Conservation (phyloP, 305 asterid species). For the Fraxinus albicans region DNA sequence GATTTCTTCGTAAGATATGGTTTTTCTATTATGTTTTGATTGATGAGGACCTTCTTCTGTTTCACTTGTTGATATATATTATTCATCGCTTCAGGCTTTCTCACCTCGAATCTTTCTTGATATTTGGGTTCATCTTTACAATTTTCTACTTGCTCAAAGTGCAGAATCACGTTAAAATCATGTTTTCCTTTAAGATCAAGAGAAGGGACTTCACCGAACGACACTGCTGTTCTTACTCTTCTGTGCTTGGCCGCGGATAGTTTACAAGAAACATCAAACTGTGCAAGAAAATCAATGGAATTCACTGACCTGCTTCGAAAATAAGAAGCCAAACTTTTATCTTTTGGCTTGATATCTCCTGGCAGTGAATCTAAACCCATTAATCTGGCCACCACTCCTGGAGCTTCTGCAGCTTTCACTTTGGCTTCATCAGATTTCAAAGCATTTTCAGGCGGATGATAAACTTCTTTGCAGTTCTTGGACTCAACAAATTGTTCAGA, state of each 20-base stretch:
- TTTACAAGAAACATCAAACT: conserved; percentile 28
- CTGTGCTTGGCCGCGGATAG: conserved; percentile 28
- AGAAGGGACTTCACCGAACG: conserved; percentile 38
- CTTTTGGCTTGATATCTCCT: background rate
- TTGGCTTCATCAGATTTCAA: background rate
- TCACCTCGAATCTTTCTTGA: background rate
- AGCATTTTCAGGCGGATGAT: background rate
- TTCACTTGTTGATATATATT: background rate
- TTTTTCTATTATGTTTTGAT: conserved; percentile 10
- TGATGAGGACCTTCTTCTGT: background rate
- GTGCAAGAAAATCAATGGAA: conserved; percentile 48
- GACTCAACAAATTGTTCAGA: conserved; percentile 35
- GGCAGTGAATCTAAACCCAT: conserved; percentile 70
- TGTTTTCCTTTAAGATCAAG: conserved; percentile 6
- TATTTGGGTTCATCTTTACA: background rate
- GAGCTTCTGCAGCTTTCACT: conserved; percentile 18
- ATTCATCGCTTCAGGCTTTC: background rate
- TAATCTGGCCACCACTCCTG: conserved; percentile 61
- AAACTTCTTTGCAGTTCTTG: background rate
- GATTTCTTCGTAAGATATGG: background rate
- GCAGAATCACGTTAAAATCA: conserved; percentile 1
- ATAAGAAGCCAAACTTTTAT: conserved; percentile 35
- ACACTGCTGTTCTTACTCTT: conserved; percentile 48
- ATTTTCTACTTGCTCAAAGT: conserved; percentile 11
- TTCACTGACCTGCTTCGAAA: conserved; percentile 56